A percentile compares a stretch with the other conserved stretches of the same genome.
Conservation (phyloP, 192 early-diverging fungal species). For the Umbelopsis sp. region DNA sequence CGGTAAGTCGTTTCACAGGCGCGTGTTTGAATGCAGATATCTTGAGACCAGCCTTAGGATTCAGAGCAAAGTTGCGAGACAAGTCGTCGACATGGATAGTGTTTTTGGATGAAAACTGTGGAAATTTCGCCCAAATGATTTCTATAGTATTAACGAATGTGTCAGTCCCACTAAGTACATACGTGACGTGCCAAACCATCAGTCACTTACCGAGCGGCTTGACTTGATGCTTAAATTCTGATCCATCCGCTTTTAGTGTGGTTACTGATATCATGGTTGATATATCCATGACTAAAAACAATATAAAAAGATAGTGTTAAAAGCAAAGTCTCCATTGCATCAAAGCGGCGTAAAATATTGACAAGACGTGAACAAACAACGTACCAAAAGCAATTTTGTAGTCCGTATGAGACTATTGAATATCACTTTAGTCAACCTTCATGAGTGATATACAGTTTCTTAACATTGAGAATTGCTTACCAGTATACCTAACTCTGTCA, state of each 20-base stretch:
- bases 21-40: constrained; percentile 67
- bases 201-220: constrained; percentile 57
- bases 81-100: constrained; percentile 78
- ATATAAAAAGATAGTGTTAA: not conserved
- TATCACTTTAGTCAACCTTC: not conserved
- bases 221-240: constrained; percentile 63
- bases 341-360: not conserved
- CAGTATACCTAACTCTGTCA: constrained; percentile 71
- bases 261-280: constrained; percentile 69
- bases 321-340: too few relatives aligned
- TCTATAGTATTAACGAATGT: constrained; percentile 30
- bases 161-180: not conserved
- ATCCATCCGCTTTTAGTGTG: constrained; percentile 53
- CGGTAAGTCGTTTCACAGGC: constrained; percentile 43
- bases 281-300: constrained; percentile 59
- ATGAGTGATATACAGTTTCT: too few relatives aligned
- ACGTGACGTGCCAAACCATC: not conserved
- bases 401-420: constrained; percentile 43
- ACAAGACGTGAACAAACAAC: not conserved
- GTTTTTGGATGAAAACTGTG: constrained; percentile 51
- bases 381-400: constrained; percentile 64
- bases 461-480: not conserved
- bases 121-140: constrained; percentile 65
- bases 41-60: constrained; percentile 67
- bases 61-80: constrained; percentile 77